Percentiles rank a stretch among this genome's conserved stretches.
Evolutionary conservation across 2,329 filamentous ascomycete species (phyloP).

Genomic region (Trichoderma cornu-damae): DNA sequence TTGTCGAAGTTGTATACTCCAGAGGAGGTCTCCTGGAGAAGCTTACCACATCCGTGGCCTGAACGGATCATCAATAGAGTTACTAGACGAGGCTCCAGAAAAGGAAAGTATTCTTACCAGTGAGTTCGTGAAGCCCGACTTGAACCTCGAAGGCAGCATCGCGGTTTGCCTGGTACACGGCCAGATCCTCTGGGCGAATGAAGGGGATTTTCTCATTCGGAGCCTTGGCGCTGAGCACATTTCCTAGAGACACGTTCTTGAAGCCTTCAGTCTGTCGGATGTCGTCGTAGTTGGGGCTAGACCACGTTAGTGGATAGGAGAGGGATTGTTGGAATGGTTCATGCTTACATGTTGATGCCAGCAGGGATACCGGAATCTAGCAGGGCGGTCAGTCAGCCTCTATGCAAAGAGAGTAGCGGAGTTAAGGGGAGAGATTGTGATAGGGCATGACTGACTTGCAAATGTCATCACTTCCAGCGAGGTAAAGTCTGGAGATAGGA

Average conservation of each 20-base stretch:
- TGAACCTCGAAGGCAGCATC: constrained; percentile 91
- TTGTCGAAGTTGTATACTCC: constrained; percentile 86
- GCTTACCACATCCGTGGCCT: constrained; percentile 88
- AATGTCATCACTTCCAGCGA: constrained; percentile 89
- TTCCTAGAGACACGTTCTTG: constrained; percentile 91
- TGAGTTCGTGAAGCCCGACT: constrained; percentile 88
- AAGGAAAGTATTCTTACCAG: constrained; percentile 33
- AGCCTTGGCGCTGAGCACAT: constrained; percentile 85
- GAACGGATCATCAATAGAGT: constrained; percentile 19
- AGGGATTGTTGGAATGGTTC: background rate
- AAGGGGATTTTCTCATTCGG: constrained; percentile 91
- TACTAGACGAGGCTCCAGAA: background rate
- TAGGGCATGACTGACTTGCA: constrained; percentile 28
- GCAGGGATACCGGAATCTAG: constrained; percentile 59
- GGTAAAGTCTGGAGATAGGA: constrained; percentile 92
- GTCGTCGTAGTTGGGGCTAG: constrained; percentile 62
- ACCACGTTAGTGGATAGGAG: constrained; percentile 17
- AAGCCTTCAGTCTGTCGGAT: constrained; percentile 80
- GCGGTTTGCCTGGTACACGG: constrained; percentile 74
- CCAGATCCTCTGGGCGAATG: constrained; percentile 71
- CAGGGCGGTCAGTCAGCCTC: constrained; percentile 26
- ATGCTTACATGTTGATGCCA: constrained; percentile 56
- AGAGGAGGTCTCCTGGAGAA: constrained; percentile 80
- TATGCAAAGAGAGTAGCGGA: constrained; percentile 22
- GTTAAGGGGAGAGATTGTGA: background rate